Percentiles rank a stretch among this genome's conserved stretches.
These are phyloP conservation scores for Bothriochloa decipiens DNA, from an alignment of 176 grass and related monocot genomes.

Conservation along the genomic window DNA sequence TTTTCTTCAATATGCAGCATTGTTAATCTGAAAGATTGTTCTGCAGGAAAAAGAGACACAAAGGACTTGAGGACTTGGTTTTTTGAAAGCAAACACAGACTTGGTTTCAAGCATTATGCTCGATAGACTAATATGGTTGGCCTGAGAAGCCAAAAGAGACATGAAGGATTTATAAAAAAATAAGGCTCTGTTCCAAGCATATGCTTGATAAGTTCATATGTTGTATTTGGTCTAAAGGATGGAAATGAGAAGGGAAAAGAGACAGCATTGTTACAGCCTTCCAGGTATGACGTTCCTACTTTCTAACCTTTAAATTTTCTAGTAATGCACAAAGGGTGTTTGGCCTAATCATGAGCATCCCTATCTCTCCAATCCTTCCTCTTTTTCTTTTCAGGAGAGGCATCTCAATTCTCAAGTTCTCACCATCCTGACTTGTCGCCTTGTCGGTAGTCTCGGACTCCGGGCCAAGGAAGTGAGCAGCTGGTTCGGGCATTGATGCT, in stretches of 20 bases:
- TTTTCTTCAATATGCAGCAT: slow-evolving; percentile 7
- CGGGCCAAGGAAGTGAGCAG: slow-evolving; percentile 25
- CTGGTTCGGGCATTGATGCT: slow-evolving; percentile 39
- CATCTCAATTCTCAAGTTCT: slow-evolving; percentile 13
- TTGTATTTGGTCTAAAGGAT: slow-evolving; percentile 6
- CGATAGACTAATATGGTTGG: neutral
- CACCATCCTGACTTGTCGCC: slow-evolving; percentile 4
- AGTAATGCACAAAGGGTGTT: slow-evolving; percentile 20
- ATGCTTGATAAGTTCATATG: neutral
- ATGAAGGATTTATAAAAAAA: neutral
- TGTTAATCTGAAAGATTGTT: slow-evolving; percentile 37
- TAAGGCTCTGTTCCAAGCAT: slow-evolving; percentile 21
- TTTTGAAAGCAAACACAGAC: neutral
- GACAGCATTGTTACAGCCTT: neutral
- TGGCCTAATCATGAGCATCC: slow-evolving; percentile 2
- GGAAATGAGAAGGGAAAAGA: slow-evolving; percentile 24
- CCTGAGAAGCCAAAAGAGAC: slow-evolving; percentile 5
- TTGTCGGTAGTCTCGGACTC: slow-evolving; percentile 1
- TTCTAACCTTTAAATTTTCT: neutral
- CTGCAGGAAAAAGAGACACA: neutral
- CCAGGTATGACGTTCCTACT: slow-evolving; percentile 7
- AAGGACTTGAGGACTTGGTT: neutral
- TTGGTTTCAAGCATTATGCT: slow-evolving; percentile 25
- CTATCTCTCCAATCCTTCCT: slow-evolving; percentile 3
- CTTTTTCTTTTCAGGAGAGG: neutral